Base-by-base conservation (phyloP, 768 basidiomycete genomes). In the Amylocystis lapponica region DNA sequence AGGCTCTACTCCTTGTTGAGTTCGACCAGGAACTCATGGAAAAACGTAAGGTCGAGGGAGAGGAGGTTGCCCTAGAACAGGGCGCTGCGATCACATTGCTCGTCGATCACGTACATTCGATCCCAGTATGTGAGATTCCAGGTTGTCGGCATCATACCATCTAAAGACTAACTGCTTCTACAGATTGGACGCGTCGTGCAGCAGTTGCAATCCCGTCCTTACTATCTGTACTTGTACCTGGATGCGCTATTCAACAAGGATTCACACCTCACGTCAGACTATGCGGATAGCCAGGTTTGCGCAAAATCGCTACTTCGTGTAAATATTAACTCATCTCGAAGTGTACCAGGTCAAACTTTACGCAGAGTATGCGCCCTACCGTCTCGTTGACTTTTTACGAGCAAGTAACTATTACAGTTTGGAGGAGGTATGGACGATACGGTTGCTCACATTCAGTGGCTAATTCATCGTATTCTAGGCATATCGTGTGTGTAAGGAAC, bases 101-200 rank as follows among this genome's bases (percentile, higher is more conserved):
- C 21, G 93, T 97, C 13, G 83, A 97, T 50, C 91, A 98, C 56
- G 87, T 88, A 1, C 89, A 98, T 58, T 95, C 95, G 12, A 97
- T 99, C 57, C 92, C 94, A 4, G 95, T 93, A 44, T 49, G 81
- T 69, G 17, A 22, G 19, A 23, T 20, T 10, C 2, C 14, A 19
- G 22, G 25, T 22, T 44, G 25, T 21, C 25, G 21, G n/a, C n/a
- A 29, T 23, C 16, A 40, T 33, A 17, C 19, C 27, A 11, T 27
- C 27, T 25, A n/a, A n/a, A n/a, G n/a, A n/a, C n/a, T n/a, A 10
- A 23, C 27, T 39, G 22, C n/a, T 37, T 11, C 17, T n/a, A 30
- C 53, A 97, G 95, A 84, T 91, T 31, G 75, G 77, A 11, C 75
- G 89, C 20, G 95, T 98, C 0, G 89, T 98, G 8, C 77, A 84